These are phyloP conservation scores for Danielia reshetovae DNA, from an alignment of 805 yeast species.

Conservation along the genomic window DNA sequence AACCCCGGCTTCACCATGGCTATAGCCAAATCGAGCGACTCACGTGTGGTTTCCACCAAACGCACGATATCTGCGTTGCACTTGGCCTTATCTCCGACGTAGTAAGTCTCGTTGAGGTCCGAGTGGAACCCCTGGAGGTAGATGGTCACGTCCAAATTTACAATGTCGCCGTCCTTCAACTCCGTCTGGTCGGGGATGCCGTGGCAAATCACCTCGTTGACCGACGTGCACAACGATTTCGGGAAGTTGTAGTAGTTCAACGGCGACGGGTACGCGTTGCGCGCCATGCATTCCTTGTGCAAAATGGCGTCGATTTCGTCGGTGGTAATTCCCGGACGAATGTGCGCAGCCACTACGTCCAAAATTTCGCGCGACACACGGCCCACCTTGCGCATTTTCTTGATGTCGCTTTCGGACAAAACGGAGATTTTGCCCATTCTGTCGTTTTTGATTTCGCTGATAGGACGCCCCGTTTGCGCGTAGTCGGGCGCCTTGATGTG, in stretches of 20 bases:
- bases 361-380: slow-evolving; percentile 80
- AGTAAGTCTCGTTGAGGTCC: slow-evolving; percentile 94
- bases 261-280: slow-evolving; percentile 93
- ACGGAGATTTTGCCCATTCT: slow-evolving; percentile 63
- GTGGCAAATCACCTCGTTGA: slow-evolving; percentile 94
- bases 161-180: slow-evolving; percentile 89
- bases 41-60: slow-evolving; percentile 84
- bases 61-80: slow-evolving; percentile 79
- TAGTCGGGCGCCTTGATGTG: slow-evolving; percentile 78
- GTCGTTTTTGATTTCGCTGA: slow-evolving; percentile 69
- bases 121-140: slow-evolving; percentile 88
- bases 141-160: slow-evolving; percentile 84
- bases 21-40: slow-evolving; percentile 80
- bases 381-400: slow-evolving; percentile 71
- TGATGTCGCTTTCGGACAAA: slow-evolving; percentile 64
- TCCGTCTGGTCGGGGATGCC: slow-evolving; percentile 93
- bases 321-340: slow-evolving; percentile 87
- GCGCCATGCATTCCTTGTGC: slow-evolving; percentile 82
- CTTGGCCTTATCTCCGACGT: slow-evolving; percentile 86
- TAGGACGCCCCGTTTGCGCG: slow-evolving; percentile 74
- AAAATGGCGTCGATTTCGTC: slow-evolving; percentile 85
- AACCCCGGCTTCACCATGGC: slow-evolving; percentile 86
- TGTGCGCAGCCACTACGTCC: slow-evolving; percentile 80
- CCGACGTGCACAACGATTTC: slow-evolving; percentile 86
- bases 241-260: slow-evolving; percentile 92